phyloP scores from a whole-genome alignment of 2,329 filamentous ascomycete genomes.

The Lecanoromycetidae sp. region DNA sequence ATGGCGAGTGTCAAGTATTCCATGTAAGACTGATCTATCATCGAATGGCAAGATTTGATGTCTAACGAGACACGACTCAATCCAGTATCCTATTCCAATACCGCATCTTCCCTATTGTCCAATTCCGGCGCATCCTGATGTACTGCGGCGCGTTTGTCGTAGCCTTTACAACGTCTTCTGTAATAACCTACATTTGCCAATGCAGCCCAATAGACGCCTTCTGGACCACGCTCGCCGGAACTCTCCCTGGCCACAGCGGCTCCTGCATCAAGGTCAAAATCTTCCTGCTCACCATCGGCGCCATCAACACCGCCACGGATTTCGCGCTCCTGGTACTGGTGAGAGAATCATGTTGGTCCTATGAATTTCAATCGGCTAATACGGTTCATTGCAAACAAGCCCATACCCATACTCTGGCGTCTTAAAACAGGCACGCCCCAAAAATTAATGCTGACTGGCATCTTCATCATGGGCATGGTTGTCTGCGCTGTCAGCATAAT shows the following conservation, averaged over 20 bases:
- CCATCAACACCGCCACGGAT: slow-evolving; percentile 10
- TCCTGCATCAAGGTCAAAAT: slow-evolving; percentile 5
- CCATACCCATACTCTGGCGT: slow-evolving; percentile 14
- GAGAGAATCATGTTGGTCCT: neutral
- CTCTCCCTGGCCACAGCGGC: neutral
- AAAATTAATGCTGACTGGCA: slow-evolving; percentile 10
- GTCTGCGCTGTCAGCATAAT: slow-evolving; percentile 11
- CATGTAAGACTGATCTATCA: slow-evolving; percentile 1
- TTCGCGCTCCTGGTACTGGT: slow-evolving; percentile 13
- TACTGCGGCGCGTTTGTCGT: slow-evolving; percentile 1
- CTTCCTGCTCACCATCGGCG: slow-evolving; percentile 8
- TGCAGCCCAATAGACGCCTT: slow-evolving; percentile 11
- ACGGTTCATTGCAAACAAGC: too few relatives aligned
- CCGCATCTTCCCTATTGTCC: slow-evolving; percentile 15
- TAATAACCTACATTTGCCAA: slow-evolving; percentile 5
- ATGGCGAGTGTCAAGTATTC: slow-evolving; percentile 10
- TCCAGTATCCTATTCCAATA: slow-evolving; percentile 12
- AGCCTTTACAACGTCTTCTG: neutral
- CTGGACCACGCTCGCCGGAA: slow-evolving; percentile 10
- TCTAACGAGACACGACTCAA: neutral
- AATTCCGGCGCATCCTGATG: slow-evolving; percentile 13
- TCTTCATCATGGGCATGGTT: slow-evolving; percentile 11
- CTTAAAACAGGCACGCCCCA: slow-evolving; percentile 4
- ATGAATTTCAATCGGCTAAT: too few relatives aligned
- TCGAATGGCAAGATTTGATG: neutral